phyloP scores from a whole-genome alignment of 306 rosid genomes.

The Abrus precatorius region DNA sequence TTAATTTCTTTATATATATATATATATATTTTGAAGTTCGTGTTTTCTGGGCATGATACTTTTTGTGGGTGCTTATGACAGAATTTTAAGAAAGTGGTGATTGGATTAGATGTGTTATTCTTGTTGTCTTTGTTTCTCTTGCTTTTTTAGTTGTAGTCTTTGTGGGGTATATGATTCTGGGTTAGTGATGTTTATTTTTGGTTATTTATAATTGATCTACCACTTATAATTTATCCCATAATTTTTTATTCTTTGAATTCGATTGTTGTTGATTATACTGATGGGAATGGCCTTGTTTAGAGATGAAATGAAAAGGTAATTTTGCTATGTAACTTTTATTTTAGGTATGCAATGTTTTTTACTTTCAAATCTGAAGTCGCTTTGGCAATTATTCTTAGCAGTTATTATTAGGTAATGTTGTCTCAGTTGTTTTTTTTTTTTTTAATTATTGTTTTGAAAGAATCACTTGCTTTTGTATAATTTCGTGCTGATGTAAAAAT shows the following conservation, averaged over 20 bases:
- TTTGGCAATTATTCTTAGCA: constrained; percentile 19
- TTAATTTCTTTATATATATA: neutral
- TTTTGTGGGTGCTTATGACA: constrained; percentile 2
- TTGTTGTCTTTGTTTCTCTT: constrained; percentile 5
- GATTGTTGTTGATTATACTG: neutral
- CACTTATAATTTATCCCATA: neutral
- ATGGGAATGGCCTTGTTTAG: constrained; percentile 24
- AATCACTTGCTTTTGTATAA: neutral
- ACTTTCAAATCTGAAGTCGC: constrained; percentile 26
- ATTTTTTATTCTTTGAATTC: neutral
- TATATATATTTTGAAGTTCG: neutral
- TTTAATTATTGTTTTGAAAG: neutral
- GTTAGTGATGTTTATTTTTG: constrained; percentile 32
- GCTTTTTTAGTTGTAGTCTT: neutral
- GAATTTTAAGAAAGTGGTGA: constrained; percentile 9
- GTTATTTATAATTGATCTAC: constrained; percentile 34
- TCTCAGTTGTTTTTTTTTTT: constrained; percentile 6
- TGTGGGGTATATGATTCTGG: constrained; percentile 44
- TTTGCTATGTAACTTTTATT: constrained; percentile 1
- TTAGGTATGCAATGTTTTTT: neutral
- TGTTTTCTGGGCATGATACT: constrained; percentile 20
- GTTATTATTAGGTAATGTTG: constrained; percentile 26
- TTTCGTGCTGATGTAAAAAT: neutral
- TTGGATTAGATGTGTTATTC: constrained; percentile 36
- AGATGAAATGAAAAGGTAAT: neutral